Percentiles rank a stretch among this genome's conserved stretches.
These are phyloP conservation scores for Cyberlindnera petersonii DNA, from an alignment of 805 yeast genomes.

Conservation along the genomic window DNA sequence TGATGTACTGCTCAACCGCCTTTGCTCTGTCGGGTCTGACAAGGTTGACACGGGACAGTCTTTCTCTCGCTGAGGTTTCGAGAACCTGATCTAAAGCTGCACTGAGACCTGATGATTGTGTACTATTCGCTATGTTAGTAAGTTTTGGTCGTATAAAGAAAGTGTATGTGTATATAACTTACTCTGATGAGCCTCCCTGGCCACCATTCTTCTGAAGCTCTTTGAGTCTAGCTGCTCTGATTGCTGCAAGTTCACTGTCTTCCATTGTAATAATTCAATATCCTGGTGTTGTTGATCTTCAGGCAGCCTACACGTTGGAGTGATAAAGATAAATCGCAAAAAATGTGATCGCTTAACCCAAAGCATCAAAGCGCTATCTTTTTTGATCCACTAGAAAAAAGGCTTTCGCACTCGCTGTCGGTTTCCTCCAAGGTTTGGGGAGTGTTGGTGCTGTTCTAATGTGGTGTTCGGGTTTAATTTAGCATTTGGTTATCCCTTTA, in stretches of 20 bases:
- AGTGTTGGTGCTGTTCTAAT: too few species aligned
- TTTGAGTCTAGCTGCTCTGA: constrained; percentile 86
- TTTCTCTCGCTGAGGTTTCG: constrained; percentile 80
- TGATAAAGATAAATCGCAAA: too few species aligned
- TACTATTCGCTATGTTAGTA: neutral
- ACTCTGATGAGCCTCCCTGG: constrained; percentile 21
- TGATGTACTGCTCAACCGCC: constrained; percentile 78
- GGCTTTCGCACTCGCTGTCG: too few species aligned
- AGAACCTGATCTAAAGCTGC: constrained; percentile 59
- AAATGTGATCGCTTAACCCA: too few species aligned
- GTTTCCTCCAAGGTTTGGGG: too few species aligned
- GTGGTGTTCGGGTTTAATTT: too few species aligned
- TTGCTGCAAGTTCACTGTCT: constrained; percentile 81
- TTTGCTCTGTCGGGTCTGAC: constrained; percentile 90
- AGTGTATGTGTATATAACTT: constrained; percentile 3
- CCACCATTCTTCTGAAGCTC: constrained; percentile 66
- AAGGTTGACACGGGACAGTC: constrained; percentile 78
- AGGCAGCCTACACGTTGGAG: too few species aligned
- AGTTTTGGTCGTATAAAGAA: too few species aligned
- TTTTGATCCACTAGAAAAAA: too few species aligned
- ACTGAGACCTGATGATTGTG: constrained; percentile 10
- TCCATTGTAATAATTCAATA: constrained; percentile 56
- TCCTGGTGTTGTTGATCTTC: neutral
- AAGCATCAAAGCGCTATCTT: neutral
- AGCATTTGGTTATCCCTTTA: too few species aligned